phyloP scores from a whole-genome alignment of 148 eudicot genomes.

The Rhododendron ovatum region DNA sequence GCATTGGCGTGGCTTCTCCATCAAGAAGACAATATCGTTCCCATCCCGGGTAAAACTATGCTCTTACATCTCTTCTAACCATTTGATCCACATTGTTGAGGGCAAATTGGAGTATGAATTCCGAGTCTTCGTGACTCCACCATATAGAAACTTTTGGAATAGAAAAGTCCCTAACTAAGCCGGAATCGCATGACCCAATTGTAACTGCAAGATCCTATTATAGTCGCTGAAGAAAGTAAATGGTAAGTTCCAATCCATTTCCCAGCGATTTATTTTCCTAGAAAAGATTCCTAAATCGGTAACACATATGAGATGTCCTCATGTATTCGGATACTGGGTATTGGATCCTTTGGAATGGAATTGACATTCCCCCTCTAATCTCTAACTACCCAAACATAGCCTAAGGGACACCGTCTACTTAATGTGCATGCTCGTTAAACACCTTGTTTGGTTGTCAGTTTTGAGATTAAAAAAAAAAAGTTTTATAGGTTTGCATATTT shows the following conservation, averaged over 20 bases:
- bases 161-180: background rate
- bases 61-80: background rate
- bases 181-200: background rate
- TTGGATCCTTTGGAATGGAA: background rate
- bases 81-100: background rate
- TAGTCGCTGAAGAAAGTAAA: background rate
- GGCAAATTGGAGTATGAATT: background rate
- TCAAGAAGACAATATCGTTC: slow-evolving; percentile 13
- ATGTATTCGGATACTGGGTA: background rate
- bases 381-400: background rate
- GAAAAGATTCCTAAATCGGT: background rate
- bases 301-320: background rate
- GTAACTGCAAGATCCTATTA: background rate
- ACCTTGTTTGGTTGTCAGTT: background rate
- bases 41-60: slow-evolving; percentile 15
- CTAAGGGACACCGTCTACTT: background rate
- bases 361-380: background rate
- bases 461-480: too few species aligned
- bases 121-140: background rate
- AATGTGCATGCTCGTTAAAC: background rate
- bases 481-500: background rate
- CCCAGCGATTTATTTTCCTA: background rate
- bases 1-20: slow-evolving; percentile 22
- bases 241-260: background rate
- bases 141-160: background rate